Percentiles rank a stretch among this genome's conserved stretches.
Evolutionary conservation across 2,329 filamentous ascomycete species (phyloP).

Genomic region (Pyricularia grisea): DNA sequence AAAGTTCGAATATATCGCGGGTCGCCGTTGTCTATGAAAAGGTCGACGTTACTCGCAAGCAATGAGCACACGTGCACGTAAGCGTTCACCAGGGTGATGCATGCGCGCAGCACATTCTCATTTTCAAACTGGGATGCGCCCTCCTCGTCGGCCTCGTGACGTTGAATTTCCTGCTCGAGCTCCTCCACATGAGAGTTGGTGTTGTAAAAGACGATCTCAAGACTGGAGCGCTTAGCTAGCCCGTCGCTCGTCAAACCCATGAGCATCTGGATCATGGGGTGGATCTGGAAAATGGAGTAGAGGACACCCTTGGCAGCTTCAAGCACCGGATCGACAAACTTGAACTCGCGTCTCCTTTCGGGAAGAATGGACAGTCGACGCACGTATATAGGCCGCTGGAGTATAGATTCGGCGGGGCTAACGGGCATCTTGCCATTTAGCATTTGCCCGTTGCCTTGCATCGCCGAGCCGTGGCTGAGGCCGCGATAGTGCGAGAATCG

Average conservation of each 20-base stretch:
- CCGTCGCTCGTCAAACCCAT: slow-evolving; percentile 53
- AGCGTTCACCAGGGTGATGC: slow-evolving; percentile 52
- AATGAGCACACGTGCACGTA: slow-evolving; percentile 58
- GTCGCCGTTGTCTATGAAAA: slow-evolving; percentile 55
- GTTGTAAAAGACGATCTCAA: slow-evolving; percentile 60
- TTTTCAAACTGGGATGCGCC: slow-evolving; percentile 42
- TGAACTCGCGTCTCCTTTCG: slow-evolving; percentile 53
- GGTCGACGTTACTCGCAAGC: slow-evolving; percentile 51
- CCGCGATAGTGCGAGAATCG: slow-evolving; percentile 59
- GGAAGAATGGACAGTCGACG: slow-evolving; percentile 54
- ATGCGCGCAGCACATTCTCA: slow-evolving; percentile 54
- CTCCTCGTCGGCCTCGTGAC: slow-evolving; percentile 43
- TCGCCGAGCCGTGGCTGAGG: slow-evolving; percentile 59
- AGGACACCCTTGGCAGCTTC: slow-evolving; percentile 58
- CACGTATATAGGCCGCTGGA: slow-evolving; percentile 53
- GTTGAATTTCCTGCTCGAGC: slow-evolving; percentile 55
- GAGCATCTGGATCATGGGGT: slow-evolving; percentile 58
- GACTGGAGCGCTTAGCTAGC: slow-evolving; percentile 50
- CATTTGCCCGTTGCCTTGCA: slow-evolving; percentile 39
- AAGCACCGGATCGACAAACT: slow-evolving; percentile 49
- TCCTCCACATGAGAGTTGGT: slow-evolving; percentile 58
- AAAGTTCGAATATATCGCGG: slow-evolving; percentile 58
- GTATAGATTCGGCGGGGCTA: slow-evolving; percentile 47
- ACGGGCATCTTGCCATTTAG: slow-evolving; percentile 39
- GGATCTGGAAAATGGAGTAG: slow-evolving; percentile 59